phyloP scores from a whole-genome alignment of 2,329 filamentous ascomycete genomes.

The Fusarium xylarioides region DNA sequence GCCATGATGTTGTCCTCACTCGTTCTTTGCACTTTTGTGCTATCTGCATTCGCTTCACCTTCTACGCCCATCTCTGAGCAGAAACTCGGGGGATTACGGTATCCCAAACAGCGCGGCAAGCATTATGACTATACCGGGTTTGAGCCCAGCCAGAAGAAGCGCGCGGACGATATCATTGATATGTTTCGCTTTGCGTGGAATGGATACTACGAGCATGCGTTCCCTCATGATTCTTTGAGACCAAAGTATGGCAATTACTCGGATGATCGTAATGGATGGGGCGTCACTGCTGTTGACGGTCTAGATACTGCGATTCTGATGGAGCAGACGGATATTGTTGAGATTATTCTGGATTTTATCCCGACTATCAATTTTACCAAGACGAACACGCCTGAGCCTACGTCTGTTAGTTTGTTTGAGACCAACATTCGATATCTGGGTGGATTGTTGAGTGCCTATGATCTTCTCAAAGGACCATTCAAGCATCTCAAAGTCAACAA shows the following conservation, averaged over 20 bases:
- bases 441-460: conserved; percentile 61
- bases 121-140: conserved; percentile 19
- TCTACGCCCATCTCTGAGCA: background rate
- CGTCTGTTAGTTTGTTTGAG: conserved; percentile 61
- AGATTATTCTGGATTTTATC: conserved; percentile 9
- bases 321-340: conserved; percentile 19
- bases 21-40: background rate
- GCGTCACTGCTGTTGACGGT: conserved; percentile 14
- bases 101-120: background rate
- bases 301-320: conserved; percentile 21
- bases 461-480: conserved; percentile 53
- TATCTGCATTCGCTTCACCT: background rate
- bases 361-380: conserved; percentile 8
- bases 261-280: conserved; percentile 20
- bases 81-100: background rate
- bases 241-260: conserved; percentile 10
- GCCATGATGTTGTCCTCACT: background rate
- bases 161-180: conserved; percentile 5
- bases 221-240: background rate
- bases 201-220: conserved; percentile 4
- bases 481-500: conserved; percentile 48
- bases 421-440: conserved; percentile 65
- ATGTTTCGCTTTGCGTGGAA: conserved; percentile 24
- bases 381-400: conserved; percentile 2
- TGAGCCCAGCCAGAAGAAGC: conserved; percentile 7